phyloP scores from a whole-genome alignment of 352 stramenopile species.

The Pythium phragmitis region DNA sequence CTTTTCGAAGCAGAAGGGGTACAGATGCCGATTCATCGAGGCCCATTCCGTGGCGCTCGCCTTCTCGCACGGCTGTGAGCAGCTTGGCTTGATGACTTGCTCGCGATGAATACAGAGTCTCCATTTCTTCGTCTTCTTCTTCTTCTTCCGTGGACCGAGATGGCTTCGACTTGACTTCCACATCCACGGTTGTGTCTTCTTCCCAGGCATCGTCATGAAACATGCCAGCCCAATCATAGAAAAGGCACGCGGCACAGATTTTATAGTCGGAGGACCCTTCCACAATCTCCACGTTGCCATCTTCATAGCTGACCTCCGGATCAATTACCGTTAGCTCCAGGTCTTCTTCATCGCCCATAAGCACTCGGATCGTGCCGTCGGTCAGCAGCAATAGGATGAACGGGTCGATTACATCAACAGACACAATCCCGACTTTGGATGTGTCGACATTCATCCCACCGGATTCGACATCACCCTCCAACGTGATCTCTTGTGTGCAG shows the following conservation, averaged over 20 bases:
- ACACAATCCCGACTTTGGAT: slow-evolving; percentile 70
- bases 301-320: slow-evolving; percentile 60
- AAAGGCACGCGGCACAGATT: slow-evolving; percentile 75
- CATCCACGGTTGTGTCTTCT: slow-evolving; percentile 44
- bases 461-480: slow-evolving; percentile 78
- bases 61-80: slow-evolving; percentile 24
- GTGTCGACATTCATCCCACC: slow-evolving; percentile 85
- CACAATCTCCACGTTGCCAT: slow-evolving; percentile 27
- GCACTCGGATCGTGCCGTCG: slow-evolving; percentile 73
- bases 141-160: slow-evolving; percentile 21
- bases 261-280: slow-evolving; percentile 24
- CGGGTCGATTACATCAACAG: slow-evolving; percentile 80
- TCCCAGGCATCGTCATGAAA: slow-evolving; percentile 64
- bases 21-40: slow-evolving; percentile 50
- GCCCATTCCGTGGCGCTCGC: slow-evolving; percentile 22
- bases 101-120: slow-evolving; percentile 60
- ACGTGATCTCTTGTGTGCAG: slow-evolving; percentile 81
- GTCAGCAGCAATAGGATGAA: slow-evolving; percentile 83
- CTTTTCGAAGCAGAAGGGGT: slow-evolving; percentile 43
- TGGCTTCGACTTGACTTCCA: slow-evolving; percentile 26
- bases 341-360: slow-evolving; percentile 83
- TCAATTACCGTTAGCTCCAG: slow-evolving; percentile 81
- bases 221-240: slow-evolving; percentile 85
- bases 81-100: slow-evolving; percentile 37
- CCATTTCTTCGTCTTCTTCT: slow-evolving; percentile 74